A percentile compares a stretch with the other conserved stretches of the same genome.
These are phyloP conservation scores for Trypanosoma mega DNA, from an alignment of 208 protist genomes.

Conservation along the genomic window DNA sequence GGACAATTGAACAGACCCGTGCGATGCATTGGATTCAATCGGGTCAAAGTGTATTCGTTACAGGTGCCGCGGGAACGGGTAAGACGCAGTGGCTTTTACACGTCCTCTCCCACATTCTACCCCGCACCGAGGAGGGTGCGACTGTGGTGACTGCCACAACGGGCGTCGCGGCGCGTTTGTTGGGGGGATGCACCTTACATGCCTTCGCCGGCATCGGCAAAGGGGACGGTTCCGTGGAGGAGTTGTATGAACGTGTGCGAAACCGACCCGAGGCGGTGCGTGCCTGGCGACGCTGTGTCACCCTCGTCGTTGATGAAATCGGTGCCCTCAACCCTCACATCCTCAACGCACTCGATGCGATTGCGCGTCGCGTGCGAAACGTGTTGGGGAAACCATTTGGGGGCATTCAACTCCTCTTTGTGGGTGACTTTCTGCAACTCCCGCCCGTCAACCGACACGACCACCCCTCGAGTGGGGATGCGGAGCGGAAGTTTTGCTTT, in stretches of 20 bases:
- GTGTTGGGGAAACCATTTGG: constrained; percentile 39
- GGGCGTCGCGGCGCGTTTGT: constrained; percentile 31
- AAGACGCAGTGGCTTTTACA: constrained; percentile 74
- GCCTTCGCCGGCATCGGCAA: constrained; percentile 45
- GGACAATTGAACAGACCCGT: constrained; percentile 46
- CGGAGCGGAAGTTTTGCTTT: constrained; percentile 48
- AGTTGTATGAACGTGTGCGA: constrained; percentile 22
- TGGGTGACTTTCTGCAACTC: constrained; percentile 57
- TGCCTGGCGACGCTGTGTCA: constrained; percentile 24
- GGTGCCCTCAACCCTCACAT: constrained; percentile 25
- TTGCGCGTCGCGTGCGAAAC: constrained; percentile 30
- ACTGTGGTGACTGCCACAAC: constrained; percentile 37
- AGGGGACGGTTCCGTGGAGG: constrained; percentile 28
- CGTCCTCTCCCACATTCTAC: constrained; percentile 44
- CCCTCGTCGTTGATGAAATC: constrained; percentile 62
- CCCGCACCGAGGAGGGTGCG: not conserved
- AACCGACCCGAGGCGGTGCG: constrained; percentile 26
- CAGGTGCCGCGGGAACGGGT: constrained; percentile 75
- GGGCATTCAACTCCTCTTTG: constrained; percentile 43
- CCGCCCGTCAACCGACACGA: constrained; percentile 22
- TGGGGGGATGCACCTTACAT: constrained; percentile 45
- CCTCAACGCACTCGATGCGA: constrained; percentile 30
- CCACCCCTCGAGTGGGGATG: not conserved
- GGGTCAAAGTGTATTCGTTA: constrained; percentile 74
- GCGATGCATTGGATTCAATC: constrained; percentile 40